phyloP scores from a whole-genome alignment of 192 early-diverging fungal genomes.

The Backusella luteola region DNA sequence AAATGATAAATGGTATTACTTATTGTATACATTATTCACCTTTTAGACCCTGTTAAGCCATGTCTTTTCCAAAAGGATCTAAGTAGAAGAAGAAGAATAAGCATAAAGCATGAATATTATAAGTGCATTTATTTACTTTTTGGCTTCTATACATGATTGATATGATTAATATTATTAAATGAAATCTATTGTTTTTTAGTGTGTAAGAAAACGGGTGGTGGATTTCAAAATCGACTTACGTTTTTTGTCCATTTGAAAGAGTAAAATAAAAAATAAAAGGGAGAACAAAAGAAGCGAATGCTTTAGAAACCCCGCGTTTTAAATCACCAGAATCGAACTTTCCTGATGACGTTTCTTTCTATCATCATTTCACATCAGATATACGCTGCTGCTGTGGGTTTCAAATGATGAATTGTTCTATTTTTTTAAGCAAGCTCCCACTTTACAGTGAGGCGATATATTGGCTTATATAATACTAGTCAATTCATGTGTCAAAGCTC shows the following conservation, averaged over 20 bases:
- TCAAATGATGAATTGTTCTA: no score
- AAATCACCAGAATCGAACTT: background rate
- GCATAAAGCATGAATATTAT: no score
- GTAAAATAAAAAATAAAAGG: background rate
- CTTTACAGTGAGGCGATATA: background rate
- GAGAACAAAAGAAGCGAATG: background rate
- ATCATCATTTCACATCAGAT: no score
- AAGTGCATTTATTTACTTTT: background rate
- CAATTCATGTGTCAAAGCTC: background rate
- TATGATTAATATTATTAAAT: background rate
- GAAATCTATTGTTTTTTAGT: background rate
- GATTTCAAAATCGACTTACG: constrained; percentile 6
- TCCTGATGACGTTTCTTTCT: background rate
- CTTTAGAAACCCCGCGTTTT: background rate
- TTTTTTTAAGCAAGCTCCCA: no score
- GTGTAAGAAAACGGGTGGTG: background rate
- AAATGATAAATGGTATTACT: background rate
- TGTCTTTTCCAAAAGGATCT: background rate
- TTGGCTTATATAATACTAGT: background rate
- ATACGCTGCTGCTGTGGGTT: no score
- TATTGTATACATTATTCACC: background rate
- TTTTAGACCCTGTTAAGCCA: background rate
- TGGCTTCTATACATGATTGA: background rate
- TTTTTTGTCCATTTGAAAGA: constrained; percentile 3
- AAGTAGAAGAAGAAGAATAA: background rate